Base-by-base conservation (phyloP, 2,329 filamentous ascomycete genomes). In the Alternaria solani region DNA sequence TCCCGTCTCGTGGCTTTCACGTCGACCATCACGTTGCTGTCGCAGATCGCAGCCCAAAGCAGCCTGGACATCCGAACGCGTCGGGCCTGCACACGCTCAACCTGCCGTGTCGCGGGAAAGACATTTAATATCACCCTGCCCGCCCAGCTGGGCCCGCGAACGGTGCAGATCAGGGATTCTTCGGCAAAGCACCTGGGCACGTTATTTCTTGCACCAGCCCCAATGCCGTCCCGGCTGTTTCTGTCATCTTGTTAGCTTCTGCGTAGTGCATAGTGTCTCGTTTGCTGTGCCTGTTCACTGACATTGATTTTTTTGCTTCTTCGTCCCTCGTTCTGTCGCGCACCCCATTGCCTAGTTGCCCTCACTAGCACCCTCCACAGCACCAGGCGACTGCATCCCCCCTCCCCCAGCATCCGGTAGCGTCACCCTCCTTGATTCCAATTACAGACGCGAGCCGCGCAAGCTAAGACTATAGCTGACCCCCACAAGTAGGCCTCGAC, bases 401-500 rank as follows among this genome's bases (percentile, higher is more conserved):
- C 57, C 39, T 57, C 55, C 56, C 53, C 61, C 51, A 25, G 30
- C 52, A 32, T 48, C 57, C 59, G 62, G 55, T 62, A 66, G 61
- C 49, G 57, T 42, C 57, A 30, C 52, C 53, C 39, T 57, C 61
- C 28, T 46, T 38, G 25, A 51, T 61, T 51, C 18, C 28, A 36
- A 38, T 49, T 25, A 36, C 14, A 23, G 30, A 41, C 54, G 39
- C 49, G 57, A 56, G 61, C 47, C 53, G 41, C 51, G 28, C 28
- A 41, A 53, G 23, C 26, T 34, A n/a, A 32, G 48, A 32, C 34
- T 18, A 34, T 26, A 32, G 28, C 49, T 28, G 26, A 59, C 56
- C 34, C 32, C 26, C 12, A 18, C 14, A 36, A 36, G 41, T 36
- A 51, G 32, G 26, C 43, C 48, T 49, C 41, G 36, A 49, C 51